Evolutionary conservation across 495 filamentous ascomycete genomes (phyloP), one percentile per base, ranked within the genome.

Genomic region (Penicillium goetzii): DNA sequence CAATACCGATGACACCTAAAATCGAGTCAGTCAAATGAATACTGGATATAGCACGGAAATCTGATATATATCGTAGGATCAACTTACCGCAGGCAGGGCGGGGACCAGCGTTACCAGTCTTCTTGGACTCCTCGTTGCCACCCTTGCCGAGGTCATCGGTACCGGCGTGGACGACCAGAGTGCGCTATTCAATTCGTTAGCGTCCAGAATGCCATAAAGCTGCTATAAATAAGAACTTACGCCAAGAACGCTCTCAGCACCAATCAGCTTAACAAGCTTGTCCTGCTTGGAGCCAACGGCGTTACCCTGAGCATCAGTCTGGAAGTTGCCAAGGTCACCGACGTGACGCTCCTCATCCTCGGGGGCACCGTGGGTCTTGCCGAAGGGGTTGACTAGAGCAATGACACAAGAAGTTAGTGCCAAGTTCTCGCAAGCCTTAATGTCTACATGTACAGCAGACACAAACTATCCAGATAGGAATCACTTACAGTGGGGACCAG

Each of bases 71-170:
- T 12, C n/a, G 21, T 28, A 33, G 21, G 10, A 55, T 21, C n/a
- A 25, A 81, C 84, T 76, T 86, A 87, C 94, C 95, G 79, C 95
- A 99, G 73, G 95, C 96, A 68, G 94, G 95, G 69, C 95, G 90
- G 59, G 78, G 71, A 66, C 95, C 95, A 75, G 94, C 96, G 76
- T 97, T 98, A 64, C 95, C 96, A 54, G 96, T 99, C 86, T 93
- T 97, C 82, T 95, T 92, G 71, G 92, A 96, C 85, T 97, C 91
- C 82, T 92, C 89, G 80, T 91, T 86, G 55, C 83, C 91, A 72
- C 93, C 92, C 83, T 88, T 87, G 75, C 96, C 95, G 62, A 99
- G 89, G 72, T 99, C 95, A 77, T 98, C 95, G 64, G 93, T 97
- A 64, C 93, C 95, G 68, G 85, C 85, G 82, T 99, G 95, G 72